Percentiles rank a stretch among this genome's conserved stretches.
Conservation (phyloP, 371 early-diverging fungal species). For the Nematocida homosporus region DNA sequence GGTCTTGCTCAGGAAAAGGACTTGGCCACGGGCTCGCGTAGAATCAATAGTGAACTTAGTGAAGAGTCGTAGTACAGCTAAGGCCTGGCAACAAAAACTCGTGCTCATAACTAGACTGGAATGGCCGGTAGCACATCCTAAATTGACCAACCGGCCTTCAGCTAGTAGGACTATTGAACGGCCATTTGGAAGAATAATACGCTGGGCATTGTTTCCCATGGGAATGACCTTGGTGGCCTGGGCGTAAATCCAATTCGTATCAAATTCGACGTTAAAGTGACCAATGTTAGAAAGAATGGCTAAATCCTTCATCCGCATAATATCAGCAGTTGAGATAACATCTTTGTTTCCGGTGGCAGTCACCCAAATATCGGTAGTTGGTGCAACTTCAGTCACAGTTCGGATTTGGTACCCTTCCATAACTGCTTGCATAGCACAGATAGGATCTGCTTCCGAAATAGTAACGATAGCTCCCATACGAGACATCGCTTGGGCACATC, state of each 20-base stretch:
- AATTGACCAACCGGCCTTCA: constrained; percentile 94
- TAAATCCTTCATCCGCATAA: constrained; percentile 86
- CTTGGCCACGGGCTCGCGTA: constrained; percentile 86
- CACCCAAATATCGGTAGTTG: constrained; percentile 87
- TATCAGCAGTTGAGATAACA: constrained; percentile 84
- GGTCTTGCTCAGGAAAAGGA: constrained; percentile 81
- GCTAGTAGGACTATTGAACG: constrained; percentile 85
- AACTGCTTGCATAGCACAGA: constrained; percentile 93
- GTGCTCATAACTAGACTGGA: constrained; percentile 96
- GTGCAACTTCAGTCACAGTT: constrained; percentile 87
- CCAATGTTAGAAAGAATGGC: constrained; percentile 97
- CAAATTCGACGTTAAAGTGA: constrained; percentile 96
- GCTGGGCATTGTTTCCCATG: constrained; percentile 96
- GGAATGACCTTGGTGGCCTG: constrained; percentile 79
- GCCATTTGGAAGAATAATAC: constrained; percentile 83
- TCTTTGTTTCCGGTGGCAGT: constrained; percentile 97
- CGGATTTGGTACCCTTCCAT: constrained; percentile 95
- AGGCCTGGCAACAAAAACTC: constrained; percentile 94
- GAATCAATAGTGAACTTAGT: constrained; percentile 70
- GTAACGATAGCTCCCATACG: constrained; percentile 95
- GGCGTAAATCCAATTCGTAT: constrained; percentile 92
- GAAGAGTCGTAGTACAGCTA: constrained; percentile 95
- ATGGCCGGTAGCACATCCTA: constrained; percentile 96
- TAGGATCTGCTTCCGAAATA: constrained; percentile 92
- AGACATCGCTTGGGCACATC: constrained; percentile 90